These are phyloP conservation scores for Casaregolazyma lundiana DNA, from an alignment of 1,139 yeast genomes.

Conservation along the genomic window DNA sequence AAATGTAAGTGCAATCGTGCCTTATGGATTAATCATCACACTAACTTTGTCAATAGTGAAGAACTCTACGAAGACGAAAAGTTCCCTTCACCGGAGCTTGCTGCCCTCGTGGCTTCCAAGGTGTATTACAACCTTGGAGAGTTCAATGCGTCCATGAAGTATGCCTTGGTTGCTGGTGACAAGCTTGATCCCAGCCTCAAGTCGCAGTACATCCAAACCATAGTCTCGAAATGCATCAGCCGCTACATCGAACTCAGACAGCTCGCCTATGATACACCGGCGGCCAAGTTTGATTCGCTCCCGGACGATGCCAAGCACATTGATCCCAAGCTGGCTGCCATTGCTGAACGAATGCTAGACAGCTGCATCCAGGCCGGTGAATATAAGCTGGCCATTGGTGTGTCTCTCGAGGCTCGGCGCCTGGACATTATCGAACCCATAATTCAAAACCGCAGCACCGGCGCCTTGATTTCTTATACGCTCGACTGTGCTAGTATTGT, in stretches of 20 bases:
- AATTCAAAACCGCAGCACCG: slow-evolving; percentile 33
- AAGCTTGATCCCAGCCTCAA: slow-evolving; percentile 68
- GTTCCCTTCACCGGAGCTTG: slow-evolving; percentile 73
- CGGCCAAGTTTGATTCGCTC: slow-evolving; percentile 19
- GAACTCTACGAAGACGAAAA: slow-evolving; percentile 81
- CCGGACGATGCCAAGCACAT: slow-evolving; percentile 31
- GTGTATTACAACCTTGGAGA: slow-evolving; percentile 95
- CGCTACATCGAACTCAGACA: slow-evolving; percentile 68
- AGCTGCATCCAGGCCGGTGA: slow-evolving; percentile 74
- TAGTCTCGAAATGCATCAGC: slow-evolving; percentile 87
- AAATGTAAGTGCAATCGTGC: slow-evolving; percentile 39
- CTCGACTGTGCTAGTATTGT: slow-evolving; percentile 70
- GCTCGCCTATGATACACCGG: slow-evolving; percentile 43
- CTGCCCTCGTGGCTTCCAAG: slow-evolving; percentile 89
- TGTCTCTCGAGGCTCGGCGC: slow-evolving; percentile 83
- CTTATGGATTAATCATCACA: neutral
- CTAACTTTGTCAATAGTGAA: slow-evolving; percentile 40
- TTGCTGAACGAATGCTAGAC: slow-evolving; percentile 82
- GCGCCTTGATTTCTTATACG: slow-evolving; percentile 65
- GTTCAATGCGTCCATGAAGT: slow-evolving; percentile 83
- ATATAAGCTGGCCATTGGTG: slow-evolving; percentile 79
- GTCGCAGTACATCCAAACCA: slow-evolving; percentile 89
- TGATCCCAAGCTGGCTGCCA: slow-evolving; percentile 58
- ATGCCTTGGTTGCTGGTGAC: slow-evolving; percentile 79
- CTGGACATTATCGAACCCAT: slow-evolving; percentile 72